Evolutionary conservation across 306 rosid genomes (phyloP), one percentile per base, ranked within the genome.

Genomic region (Cucurbita ficifolia): DNA sequence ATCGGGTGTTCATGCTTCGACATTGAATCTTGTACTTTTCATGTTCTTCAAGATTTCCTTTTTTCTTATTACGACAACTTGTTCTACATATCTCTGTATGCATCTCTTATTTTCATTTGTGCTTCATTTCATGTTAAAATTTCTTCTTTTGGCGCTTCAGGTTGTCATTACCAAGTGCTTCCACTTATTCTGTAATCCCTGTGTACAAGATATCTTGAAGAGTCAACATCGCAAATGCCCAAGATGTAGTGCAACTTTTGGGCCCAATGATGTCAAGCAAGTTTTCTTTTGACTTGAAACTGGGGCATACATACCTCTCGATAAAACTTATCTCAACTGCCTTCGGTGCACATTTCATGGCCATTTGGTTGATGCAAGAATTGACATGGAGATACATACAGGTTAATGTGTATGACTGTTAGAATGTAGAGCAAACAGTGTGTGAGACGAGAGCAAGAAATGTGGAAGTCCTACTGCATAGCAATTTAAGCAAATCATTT

Each of bases 91-190:
- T 64, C 33, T 11, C 50, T 12, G 29, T 29, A 24, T 7, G 48
- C 12, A 22, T 36, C 29, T 45, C 35, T 10, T 14, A 17, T 40
- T 75, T 69, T n/a, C 58, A 6, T 42, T 39, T 51, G 62, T 70
- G 35, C 7, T 35, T 17, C 51, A 51, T 39, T 57, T 39, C 63
- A 16, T 40, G 36, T 61, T 55, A 42, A 24, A 9, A 48, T 35
- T 14, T 52, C 36, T 74, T 5, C 64, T 78, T 70, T 71, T 72
- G 56, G 74, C 21, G 60, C 83, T 75, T 76, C 87, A 93, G 99
- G 99, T 89, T 82, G 99, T 91, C 60, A 91, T 95, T 83, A 95
- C 96, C 75, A 95, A 95, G 85, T 95, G 99, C 91, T 95, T 86
- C 82, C 99, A 95, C 89, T 85, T 95, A 88, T 89, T 91, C 84